These are phyloP conservation scores for Pseudopithomyces chartarum DNA, from an alignment of 2,329 filamentous ascomycete species.

Conservation along the genomic window DNA sequence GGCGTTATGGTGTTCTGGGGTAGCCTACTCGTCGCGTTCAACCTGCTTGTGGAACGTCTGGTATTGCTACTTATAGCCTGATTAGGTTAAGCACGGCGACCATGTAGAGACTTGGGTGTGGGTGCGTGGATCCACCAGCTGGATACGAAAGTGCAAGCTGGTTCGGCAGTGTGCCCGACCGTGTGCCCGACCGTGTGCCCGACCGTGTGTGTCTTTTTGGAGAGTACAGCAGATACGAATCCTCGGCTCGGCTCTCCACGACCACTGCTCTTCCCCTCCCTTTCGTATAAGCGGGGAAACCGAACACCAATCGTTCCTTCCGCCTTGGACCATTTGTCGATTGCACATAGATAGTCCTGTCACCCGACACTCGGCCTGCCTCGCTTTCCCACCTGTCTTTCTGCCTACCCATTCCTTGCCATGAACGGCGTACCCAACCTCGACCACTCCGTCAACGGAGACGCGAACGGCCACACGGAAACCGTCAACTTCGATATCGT, in stretches of 20 bases:
- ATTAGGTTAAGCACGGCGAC: too few species aligned
- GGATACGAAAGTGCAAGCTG: neutral
- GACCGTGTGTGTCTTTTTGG: too few species aligned
- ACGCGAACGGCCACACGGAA: slow-evolving; percentile 18
- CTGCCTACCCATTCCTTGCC: neutral
- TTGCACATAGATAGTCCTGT: neutral
- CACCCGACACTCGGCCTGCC: neutral
- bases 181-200: neutral
- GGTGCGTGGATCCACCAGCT: neutral
- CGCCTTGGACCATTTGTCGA: neutral
- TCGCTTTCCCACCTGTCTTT: neutral
- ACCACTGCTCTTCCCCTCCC: neutral
- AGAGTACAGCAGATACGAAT: too few species aligned
- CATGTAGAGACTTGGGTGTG: neutral
- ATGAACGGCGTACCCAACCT: slow-evolving; percentile 26
- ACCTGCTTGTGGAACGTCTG: too few species aligned
- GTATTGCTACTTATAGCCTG: too few species aligned
- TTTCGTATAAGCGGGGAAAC: neutral
- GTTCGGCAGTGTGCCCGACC: neutral
- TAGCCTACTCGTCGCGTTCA: too few species aligned
- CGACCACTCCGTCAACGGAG: neutral
- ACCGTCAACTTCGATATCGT: slow-evolving; percentile 51
- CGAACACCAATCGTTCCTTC: slow-evolving; percentile 1
- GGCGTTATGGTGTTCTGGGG: too few species aligned
- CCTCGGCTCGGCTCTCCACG: slow-evolving; percentile 1